Base-by-base conservation (phyloP, 768 basidiomycete genomes). In the Boletus barrowsii region DNA sequence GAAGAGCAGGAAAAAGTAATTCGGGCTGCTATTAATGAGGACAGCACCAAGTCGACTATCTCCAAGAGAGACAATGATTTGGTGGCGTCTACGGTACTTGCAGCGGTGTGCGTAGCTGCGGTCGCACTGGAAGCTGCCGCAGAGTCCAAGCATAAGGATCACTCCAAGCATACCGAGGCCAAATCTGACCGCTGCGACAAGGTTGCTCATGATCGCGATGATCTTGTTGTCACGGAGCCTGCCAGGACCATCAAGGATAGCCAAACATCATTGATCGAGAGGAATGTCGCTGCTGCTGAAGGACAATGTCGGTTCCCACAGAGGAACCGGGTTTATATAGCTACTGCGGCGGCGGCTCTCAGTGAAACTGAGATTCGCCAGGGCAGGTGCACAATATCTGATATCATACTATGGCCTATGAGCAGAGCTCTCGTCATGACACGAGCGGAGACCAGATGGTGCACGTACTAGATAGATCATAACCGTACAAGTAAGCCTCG, bases 11-110 rank as follows among this genome's bases (percentile, higher is more conserved):
- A 3, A 3, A 41, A 37, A n/a, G 30, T 30, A 26, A 32, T n/a
- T 2, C 4, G 30, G 29, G 5, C 0, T 3, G 18, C 22, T 32
- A 11, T 45, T 49, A 29, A 51, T 5, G 30, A 42, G 0, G 20
- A 35, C 32, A 5, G 7, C 13, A 32, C 50, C 35, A 37, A 32
- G 43, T 11, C 44, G 10, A 44, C 22, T 54, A 9, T 49, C 30
- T 35, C 58, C 3, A 55, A 56, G 33, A 33, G 55, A 29, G 56
- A 22, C 10, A 40, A 45, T 42, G 26, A 26, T 26, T 63, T 55
- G n/a, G 11, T 55, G 7, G 33, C 58, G 8, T 61, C 64, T 32
- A 26, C 47, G 13, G 11, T 53, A 29, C 43, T 67, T 4, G 56
- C 56, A 4, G 7, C 51, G 13, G 64, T 54, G 0, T 47, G 37